phyloP scores from a whole-genome alignment of 2,329 filamentous ascomycete species.

The Ophiostoma fasciatum region DNA sequence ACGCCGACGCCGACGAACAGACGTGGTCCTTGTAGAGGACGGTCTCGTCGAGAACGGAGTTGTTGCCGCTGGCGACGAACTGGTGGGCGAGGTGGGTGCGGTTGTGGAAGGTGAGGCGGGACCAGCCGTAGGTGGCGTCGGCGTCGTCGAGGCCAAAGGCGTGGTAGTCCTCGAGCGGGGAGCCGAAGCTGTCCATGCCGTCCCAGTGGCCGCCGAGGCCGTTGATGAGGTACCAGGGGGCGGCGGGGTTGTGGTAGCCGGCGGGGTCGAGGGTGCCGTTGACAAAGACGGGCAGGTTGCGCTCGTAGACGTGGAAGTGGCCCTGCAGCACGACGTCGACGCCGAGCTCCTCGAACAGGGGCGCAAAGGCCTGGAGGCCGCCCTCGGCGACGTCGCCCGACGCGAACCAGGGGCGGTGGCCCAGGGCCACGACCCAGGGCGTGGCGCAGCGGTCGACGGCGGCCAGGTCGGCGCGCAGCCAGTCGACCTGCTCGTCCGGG shows the following conservation, averaged over 20 bases:
- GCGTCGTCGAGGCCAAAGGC: conserved; percentile 16
- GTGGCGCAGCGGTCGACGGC: conserved; percentile 30
- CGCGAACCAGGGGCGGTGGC: conserved; percentile 33
- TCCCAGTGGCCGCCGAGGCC: conserved; percentile 15
- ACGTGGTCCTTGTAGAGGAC: conserved; percentile 15
- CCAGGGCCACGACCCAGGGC: conserved; percentile 34
- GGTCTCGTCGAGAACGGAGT: conserved; percentile 17
- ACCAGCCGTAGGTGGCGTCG: conserved; percentile 23
- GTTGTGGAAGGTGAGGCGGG: conserved; percentile 24
- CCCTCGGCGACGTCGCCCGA: conserved; percentile 3
- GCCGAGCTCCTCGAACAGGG: conserved; percentile 6
- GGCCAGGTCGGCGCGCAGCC: conserved; percentile 29
- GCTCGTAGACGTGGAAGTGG: conserved; percentile 13
- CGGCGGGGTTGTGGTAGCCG: conserved; percentile 14
- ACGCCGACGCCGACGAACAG: not conserved
- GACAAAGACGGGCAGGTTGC: conserved; percentile 13
- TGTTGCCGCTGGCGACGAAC: conserved; percentile 19
- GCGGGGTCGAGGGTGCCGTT: conserved; percentile 10
- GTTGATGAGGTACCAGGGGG: conserved; percentile 15
- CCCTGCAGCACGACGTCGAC: conserved; percentile 12
- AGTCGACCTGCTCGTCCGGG: conserved; percentile 13
- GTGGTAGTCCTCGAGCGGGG: conserved; percentile 7
- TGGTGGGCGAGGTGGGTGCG: conserved; percentile 23
- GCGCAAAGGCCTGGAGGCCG: conserved; percentile 7
- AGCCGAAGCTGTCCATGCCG: conserved; percentile 13